A percentile compares a stretch with the other conserved stretches of the same genome.
phyloP scores from a whole-genome alignment of 1,284 basidiomycete species.

The Leccinum subrobustum region DNA sequence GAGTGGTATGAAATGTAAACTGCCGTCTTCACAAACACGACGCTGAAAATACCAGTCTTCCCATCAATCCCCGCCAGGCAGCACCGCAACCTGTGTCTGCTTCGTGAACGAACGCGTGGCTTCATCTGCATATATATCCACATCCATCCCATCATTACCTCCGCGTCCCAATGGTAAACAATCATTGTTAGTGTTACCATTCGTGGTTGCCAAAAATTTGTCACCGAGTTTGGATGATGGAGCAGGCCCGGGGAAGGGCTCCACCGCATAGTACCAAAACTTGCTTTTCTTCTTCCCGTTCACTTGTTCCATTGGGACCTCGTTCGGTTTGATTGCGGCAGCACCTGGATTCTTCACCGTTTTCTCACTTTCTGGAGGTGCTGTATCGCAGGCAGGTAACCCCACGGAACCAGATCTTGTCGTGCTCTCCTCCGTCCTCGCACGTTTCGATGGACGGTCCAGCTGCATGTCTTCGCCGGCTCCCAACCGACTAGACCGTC shows the following conservation, averaged over 20 bases:
- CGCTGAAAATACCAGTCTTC: conserved; percentile 3
- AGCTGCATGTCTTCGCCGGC: conserved; percentile 48
- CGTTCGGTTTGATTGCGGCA: conserved; percentile 62
- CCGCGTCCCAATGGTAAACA: conserved; percentile 5
- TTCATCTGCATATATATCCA: conserved; percentile 25
- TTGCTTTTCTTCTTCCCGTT: conserved; percentile 78
- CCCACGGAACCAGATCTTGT: conserved; percentile 53
- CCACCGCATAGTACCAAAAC: conserved; percentile 81
- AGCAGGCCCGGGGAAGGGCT: conserved; percentile 47
- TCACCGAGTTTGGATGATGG: conserved; percentile 12
- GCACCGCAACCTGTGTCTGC: conserved; percentile 9
- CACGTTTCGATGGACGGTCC: conserved; percentile 58
- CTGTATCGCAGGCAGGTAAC: conserved; percentile 27
- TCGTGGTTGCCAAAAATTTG: conserved; percentile 15
- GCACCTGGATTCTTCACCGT: conserved; percentile 43
- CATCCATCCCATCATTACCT: conserved; percentile 24
- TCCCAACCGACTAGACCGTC: conserved; percentile 67
- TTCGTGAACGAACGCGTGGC: conserved; percentile 12
- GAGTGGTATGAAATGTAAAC: conserved; percentile 30
- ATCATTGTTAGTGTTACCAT: conserved; percentile 18
- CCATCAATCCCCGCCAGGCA: conserved; percentile 12
- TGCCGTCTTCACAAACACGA: conserved; percentile 12
- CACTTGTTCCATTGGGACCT: conserved; percentile 67
- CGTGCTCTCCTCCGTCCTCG: conserved; percentile 70
- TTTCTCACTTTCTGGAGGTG: conserved; percentile 35